Base-by-base conservation (phyloP, 169 alveolate species). In the Plasmodium chabaudi region DNA sequence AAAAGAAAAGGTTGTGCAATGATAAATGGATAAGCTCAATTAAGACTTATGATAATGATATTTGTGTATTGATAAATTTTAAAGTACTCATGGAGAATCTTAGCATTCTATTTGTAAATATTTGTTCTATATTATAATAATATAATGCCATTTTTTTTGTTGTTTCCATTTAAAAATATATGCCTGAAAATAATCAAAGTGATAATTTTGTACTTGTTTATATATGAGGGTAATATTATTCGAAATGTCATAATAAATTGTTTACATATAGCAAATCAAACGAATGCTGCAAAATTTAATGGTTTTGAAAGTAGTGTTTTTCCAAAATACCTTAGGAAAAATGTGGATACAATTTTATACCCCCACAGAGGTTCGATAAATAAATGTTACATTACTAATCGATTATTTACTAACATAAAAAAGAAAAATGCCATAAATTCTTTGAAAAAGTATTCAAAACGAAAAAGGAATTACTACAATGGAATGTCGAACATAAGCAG, bases 141-240 rank as follows among this genome's bases (percentile, higher is more conserved):
- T 39, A 79, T 79, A 79, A 79, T 79, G 89, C 69, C 56, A 15
- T 42, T 39, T 65, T 56, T 70, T 44, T 65, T 15, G 3, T 9
- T 23, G 51, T 56, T 17, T 49, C 6, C 7, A 79, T 51, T 79
- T 23, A 79, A 47, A 13, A 68, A 44, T 53, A 47, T 55, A 21
- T 67, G 25, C 49, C 19, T 47, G 39, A 79, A 79, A 68, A 69
- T 67, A 79, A 27, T 79, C 65, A 79, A 55, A 67, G 25, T 79
- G 25, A 19, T 79, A 19, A 65, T 53, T 79, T 65, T 79, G 1
- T 79, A 55, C 68, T 79, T 67, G 25, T 47, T 79, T 25, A 1
- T 44, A 34, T 44, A 55, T 15, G 39, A 79, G 42, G 53, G 25
- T 12, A 15, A 65, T 34, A 7, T 46, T 34, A n/a, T 57, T n/a